Conservation (phyloP, 1,284 basidiomycete genomes). For the Singerocomus rubriflavus region DNA sequence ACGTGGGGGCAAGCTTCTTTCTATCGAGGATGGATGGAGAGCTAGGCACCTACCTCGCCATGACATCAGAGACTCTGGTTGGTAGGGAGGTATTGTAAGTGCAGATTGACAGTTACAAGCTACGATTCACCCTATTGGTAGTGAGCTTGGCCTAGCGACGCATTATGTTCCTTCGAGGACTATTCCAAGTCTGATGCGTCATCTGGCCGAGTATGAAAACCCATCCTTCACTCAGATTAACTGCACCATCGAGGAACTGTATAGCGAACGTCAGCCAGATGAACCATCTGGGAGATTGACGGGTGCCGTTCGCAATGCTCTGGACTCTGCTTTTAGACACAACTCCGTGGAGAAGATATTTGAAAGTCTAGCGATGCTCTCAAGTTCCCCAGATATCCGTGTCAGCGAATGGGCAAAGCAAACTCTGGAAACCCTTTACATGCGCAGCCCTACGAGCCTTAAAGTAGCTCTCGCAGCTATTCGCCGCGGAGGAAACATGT, state of each 20-base stretch:
- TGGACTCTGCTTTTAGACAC: slow-evolving; percentile 78
- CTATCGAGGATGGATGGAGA: slow-evolving; percentile 89
- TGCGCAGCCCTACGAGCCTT: slow-evolving; percentile 87
- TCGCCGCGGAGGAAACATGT: slow-evolving; percentile 61
- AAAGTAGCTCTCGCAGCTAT: slow-evolving; percentile 82
- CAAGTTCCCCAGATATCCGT: slow-evolving; percentile 39
- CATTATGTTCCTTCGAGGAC: slow-evolving; percentile 82
- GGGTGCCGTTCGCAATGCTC: slow-evolving; percentile 64
- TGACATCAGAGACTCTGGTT: slow-evolving; percentile 74
- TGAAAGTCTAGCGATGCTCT: slow-evolving; percentile 49
- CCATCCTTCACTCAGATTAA: slow-evolving; percentile 49
- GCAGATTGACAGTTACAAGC: slow-evolving; percentile 9
- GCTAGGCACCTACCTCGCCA: slow-evolving; percentile 89
- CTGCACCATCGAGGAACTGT: slow-evolving; percentile 65
- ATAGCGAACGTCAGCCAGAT: slow-evolving; percentile 54
- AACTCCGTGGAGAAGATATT: slow-evolving; percentile 71
- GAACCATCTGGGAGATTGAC: slow-evolving; percentile 56
- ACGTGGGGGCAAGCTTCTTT: slow-evolving; percentile 92
- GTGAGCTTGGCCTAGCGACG: slow-evolving; percentile 88
- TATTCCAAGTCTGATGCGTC: slow-evolving; percentile 64
- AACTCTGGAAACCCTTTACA: slow-evolving; percentile 61
- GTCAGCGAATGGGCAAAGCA: slow-evolving; percentile 72
- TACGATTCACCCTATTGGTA: slow-evolving; percentile 31
- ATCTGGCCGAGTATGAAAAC: slow-evolving; percentile 59
- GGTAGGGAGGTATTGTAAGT: slow-evolving; percentile 85